Evolutionary conservation across 306 rosid species (phyloP).

Genomic region (Castanea sativa): DNA sequence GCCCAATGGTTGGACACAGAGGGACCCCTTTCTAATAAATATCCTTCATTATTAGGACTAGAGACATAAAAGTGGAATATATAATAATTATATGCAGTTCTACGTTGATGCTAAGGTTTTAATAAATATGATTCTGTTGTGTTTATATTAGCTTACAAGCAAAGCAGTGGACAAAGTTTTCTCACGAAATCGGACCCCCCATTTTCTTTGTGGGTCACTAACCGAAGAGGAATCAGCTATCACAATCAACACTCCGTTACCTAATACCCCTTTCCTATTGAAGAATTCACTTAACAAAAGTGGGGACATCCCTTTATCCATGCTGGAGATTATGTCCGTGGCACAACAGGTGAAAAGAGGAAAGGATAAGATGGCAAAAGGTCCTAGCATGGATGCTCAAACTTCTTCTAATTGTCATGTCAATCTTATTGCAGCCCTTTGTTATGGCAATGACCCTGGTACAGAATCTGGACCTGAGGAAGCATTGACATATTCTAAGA

Average conservation of each 20-base stretch:
- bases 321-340: constrained; percentile 41
- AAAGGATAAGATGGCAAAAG: constrained; percentile 25
- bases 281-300: constrained; percentile 43
- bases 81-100: background rate
- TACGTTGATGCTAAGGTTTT: background rate
- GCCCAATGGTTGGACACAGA: background rate
- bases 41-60: background rate
- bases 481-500: constrained; percentile 27
- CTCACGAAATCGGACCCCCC: constrained; percentile 41
- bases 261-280: constrained; percentile 44
- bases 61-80: background rate
- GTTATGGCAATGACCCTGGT: constrained; percentile 23
- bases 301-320: constrained; percentile 35
- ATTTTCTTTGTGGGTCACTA: constrained; percentile 64
- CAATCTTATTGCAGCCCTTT: constrained; percentile 40
- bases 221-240: constrained; percentile 59
- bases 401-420: constrained; percentile 2
- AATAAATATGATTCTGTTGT: constrained; percentile 18
- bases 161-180: constrained; percentile 60
- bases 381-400: constrained; percentile 31
- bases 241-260: constrained; percentile 46
- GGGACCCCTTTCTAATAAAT: background rate
- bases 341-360: constrained; percentile 27
- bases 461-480: constrained; percentile 43
- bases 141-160: constrained; percentile 58